Base-by-base conservation (phyloP, 2,329 filamentous ascomycete genomes). In the Claviceps citrina region DNA sequence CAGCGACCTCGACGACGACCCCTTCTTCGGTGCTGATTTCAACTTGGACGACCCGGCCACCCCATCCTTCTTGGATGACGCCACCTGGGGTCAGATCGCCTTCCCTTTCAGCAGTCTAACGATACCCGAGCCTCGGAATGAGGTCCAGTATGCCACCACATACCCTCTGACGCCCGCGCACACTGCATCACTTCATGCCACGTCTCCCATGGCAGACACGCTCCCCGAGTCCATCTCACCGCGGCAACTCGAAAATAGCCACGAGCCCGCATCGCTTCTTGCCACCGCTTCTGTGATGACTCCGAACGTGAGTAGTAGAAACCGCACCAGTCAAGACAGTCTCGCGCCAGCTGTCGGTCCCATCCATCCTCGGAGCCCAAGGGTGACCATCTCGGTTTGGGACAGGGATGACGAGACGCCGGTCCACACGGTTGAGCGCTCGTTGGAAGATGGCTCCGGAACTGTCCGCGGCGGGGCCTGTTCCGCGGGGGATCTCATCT, bases 351-450 rank as follows among this genome's bases (percentile, higher is more conserved):
- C 55, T 33, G 49, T 59, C 7, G 49, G 59, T 37, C 49, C 57
- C 39, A 70, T 70, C 64, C 54, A 60, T 25, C 53, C 57, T 16
- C 65, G 63, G 43, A 75, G 72, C 49, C 71, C 72, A 6, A 64
- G 64, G 22, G 68, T 76, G 16, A 73, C 66, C 5, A 68, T 76
- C 36, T 76, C 72, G 1, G 58, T 71, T 45, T 76, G 68, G 67
- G 69, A 65, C 34, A 63, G 60, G 44, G 68, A 62, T 40, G 60
- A 55, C 31, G 52, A 51, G 27, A 53, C 50, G 18, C 54, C 56
- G 0, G 49, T 61, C 10, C 62, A 62, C 37, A 54, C 60, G 6
- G 46, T 63, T 27, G 65, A 67, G 43, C 60, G 61, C 12, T 51
- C 55, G 6, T 61, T 68, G 26, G 54, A 58, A 38, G 58, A 63